These are phyloP conservation scores for Rhizophora mangle DNA, from an alignment of 345 rosid genomes.

Conservation along the genomic window DNA sequence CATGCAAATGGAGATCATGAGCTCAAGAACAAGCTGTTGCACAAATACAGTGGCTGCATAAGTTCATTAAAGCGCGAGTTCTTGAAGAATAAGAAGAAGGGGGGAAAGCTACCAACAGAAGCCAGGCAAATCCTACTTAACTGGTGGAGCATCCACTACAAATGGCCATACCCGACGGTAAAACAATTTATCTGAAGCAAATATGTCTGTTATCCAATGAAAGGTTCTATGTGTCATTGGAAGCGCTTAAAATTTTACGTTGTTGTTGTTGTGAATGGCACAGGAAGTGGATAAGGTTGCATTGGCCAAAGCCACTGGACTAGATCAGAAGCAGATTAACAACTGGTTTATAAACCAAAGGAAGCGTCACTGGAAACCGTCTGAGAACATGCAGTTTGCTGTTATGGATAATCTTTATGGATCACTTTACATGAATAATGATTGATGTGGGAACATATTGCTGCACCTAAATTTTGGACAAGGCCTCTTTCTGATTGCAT, in stretches of 20 bases:
- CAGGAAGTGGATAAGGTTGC: slow-evolving; percentile 54
- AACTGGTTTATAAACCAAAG: slow-evolving; percentile 64
- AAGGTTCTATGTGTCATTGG: neutral
- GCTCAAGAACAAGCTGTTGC: slow-evolving; percentile 40
- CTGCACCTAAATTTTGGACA: neutral
- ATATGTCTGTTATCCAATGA: too few relatives aligned
- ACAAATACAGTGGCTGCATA: slow-evolving; percentile 44
- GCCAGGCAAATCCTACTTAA: slow-evolving; percentile 43
- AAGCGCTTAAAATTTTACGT: too few relatives aligned
- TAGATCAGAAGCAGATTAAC: slow-evolving; percentile 61
- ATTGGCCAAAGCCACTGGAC: slow-evolving; percentile 47
- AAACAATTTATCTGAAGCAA: neutral
- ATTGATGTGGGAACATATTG: neutral
- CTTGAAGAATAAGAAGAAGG: slow-evolving; percentile 48
- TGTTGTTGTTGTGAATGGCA: neutral
- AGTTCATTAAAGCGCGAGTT: slow-evolving; percentile 46
- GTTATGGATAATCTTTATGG: slow-evolving; percentile 44
- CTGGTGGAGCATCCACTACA: slow-evolving; percentile 55
- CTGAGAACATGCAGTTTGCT: slow-evolving; percentile 46
- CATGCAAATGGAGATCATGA: slow-evolving; percentile 33
- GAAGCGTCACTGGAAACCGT: slow-evolving; percentile 63
- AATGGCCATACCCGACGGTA: slow-evolving; percentile 68
- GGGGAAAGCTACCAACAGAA: slow-evolving; percentile 51
- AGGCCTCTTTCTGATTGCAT: neutral
- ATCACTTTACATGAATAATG: slow-evolving; percentile 23